These are phyloP conservation scores for Beauveria brongniartii DNA, from an alignment of 2,329 filamentous ascomycete genomes.

Conservation along the genomic window DNA sequence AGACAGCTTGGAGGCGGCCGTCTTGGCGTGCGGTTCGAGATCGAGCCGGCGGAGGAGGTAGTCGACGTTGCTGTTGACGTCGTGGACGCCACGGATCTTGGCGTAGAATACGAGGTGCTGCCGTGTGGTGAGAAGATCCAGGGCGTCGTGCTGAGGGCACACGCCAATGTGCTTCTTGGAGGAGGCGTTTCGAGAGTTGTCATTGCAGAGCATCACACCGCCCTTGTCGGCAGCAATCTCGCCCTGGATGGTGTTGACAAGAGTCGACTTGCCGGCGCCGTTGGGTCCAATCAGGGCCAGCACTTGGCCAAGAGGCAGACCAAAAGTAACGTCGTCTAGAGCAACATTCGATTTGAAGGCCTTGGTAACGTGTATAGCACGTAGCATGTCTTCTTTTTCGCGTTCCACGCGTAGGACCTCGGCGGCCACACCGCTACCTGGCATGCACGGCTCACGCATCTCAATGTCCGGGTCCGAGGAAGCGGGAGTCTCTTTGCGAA, in stretches of 20 bases:
- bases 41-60: conserved; percentile 68
- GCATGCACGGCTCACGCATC: background rate
- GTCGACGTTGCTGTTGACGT: conserved; percentile 64
- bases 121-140: conserved; percentile 75
- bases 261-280: conserved; percentile 79
- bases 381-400: conserved; percentile 50
- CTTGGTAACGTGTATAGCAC: conserved; percentile 67
- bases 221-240: conserved; percentile 61
- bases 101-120: conserved; percentile 81
- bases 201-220: conserved; percentile 65
- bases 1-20: conserved; percentile 67
- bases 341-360: conserved; percentile 62
- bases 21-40: conserved; percentile 55
- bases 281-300: conserved; percentile 81
- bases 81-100: conserved; percentile 58
- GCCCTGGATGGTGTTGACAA: conserved; percentile 73
- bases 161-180: conserved; percentile 65
- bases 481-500: background rate
- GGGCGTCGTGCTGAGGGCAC: conserved; percentile 74
- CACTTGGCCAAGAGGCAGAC: conserved; percentile 64
- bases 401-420: conserved; percentile 43
- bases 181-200: conserved; percentile 46
- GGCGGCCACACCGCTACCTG: background rate
- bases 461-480: background rate
- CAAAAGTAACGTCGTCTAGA: conserved; percentile 74